Percentiles rank a stretch among this genome's conserved stretches.
These are phyloP conservation scores for Pythium dissimile DNA, from an alignment of 352 stramenopile species.

Conservation along the genomic window DNA sequence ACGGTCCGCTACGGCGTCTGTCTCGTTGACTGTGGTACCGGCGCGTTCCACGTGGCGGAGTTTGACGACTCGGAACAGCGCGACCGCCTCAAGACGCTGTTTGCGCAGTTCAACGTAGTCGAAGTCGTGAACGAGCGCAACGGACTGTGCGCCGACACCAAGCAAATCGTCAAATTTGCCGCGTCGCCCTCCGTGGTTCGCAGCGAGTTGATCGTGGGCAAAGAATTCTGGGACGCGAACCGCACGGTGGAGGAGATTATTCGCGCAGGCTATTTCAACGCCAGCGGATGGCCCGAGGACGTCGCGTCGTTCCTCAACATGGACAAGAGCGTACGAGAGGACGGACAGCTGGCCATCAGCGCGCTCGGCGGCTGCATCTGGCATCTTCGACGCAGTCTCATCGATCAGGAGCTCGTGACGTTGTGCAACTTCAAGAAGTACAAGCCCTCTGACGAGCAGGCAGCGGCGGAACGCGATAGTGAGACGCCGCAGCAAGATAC, in stretches of 20 bases:
- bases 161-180: conserved; percentile 71
- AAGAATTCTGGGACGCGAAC: conserved; percentile 90
- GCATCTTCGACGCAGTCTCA: conserved; percentile 75
- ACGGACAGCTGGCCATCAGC: conserved; percentile 63
- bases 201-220: conserved; percentile 55
- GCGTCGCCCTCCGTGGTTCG: conserved; percentile 53
- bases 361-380: conserved; percentile 75
- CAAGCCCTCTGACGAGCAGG: conserved; percentile 72
- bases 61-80: conserved; percentile 97
- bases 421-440: conserved; percentile 78
- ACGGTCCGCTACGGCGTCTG: conserved; percentile 91
- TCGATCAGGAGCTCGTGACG: conserved; percentile 79
- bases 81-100: conserved; percentile 94
- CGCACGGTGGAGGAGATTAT: conserved; percentile 91
- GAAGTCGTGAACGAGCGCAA: conserved; percentile 82
- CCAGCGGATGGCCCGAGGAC: conserved; percentile 59
- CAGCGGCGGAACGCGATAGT: neutral
- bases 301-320: conserved; percentile 64
- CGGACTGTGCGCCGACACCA: conserved; percentile 59
- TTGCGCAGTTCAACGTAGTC: conserved; percentile 85
- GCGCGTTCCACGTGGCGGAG: conserved; percentile 93
- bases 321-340: conserved; percentile 57
- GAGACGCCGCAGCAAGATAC: conserved; percentile 21
- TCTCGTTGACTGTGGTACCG: conserved; percentile 93
- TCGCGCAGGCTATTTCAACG: conserved; percentile 84